phyloP scores from a whole-genome alignment of 495 filamentous ascomycete genomes.

The Venustampulla echinocandica region DNA sequence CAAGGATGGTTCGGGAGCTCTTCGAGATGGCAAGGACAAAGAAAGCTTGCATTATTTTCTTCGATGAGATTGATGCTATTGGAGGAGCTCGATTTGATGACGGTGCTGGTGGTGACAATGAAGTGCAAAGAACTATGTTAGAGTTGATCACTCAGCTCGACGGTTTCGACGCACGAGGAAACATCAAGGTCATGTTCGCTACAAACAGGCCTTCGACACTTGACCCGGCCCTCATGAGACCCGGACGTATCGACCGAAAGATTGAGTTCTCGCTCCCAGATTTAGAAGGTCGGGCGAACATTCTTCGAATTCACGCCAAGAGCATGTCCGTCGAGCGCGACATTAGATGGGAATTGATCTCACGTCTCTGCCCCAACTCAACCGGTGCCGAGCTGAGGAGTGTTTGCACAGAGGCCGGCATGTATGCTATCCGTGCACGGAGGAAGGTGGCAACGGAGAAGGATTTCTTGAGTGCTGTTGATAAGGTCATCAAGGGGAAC shows the following conservation, averaged over 20 bases:
- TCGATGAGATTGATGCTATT: constrained; percentile 97
- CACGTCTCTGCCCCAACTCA: constrained; percentile 89
- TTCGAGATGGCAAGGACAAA: constrained; percentile 99
- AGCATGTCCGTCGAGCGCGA: constrained; percentile 98
- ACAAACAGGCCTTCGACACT: constrained; percentile 95
- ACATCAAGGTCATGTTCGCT: constrained; percentile 99
- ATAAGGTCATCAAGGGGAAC: constrained; percentile 99
- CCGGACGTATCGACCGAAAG: constrained; percentile 95
- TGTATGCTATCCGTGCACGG: constrained; percentile 95
- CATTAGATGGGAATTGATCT: constrained; percentile 97
- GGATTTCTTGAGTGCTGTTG: constrained; percentile 94
- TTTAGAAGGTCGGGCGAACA: constrained; percentile 93
- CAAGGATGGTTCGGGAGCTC: constrained; percentile 94
- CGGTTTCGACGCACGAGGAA: constrained; percentile 93
- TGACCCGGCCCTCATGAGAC: constrained; percentile 93
- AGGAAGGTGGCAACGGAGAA: constrained; percentile 99
- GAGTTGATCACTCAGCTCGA: constrained; percentile 97
- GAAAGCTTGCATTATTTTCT: constrained; percentile 99
- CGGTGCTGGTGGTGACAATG: constrained; percentile 95
- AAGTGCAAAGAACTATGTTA: constrained; percentile 98
- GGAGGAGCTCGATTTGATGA: constrained; percentile 98
- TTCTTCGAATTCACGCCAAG: constrained; percentile 97
- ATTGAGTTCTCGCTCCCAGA: constrained; percentile 98
- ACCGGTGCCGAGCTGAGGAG: constrained; percentile 90
- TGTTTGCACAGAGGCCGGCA: constrained; percentile 98